Conservation (phyloP, 2,329 filamentous ascomycete species). For the Podosphaera xanthii region DNA sequence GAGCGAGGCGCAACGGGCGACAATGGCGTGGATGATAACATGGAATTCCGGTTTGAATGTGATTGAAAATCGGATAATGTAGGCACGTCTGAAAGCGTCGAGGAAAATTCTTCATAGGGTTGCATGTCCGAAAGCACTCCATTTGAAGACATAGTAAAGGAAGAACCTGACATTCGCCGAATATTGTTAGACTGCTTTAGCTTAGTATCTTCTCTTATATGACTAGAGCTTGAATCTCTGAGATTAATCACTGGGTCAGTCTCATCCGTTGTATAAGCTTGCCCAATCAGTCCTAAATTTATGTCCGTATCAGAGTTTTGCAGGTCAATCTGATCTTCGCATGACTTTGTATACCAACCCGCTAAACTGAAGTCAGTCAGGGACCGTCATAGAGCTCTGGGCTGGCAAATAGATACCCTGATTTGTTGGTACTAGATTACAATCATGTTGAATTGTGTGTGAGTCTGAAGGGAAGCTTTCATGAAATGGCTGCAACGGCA, state of each 20-base stretch:
- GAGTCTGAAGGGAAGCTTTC: constrained; percentile 27
- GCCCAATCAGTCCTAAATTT: constrained; percentile 25
- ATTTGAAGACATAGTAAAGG: constrained; percentile 48
- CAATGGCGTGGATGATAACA: constrained; percentile 47
- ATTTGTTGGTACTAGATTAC: constrained; percentile 26
- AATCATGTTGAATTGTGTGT: constrained; percentile 34
- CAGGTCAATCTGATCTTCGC: constrained; percentile 32
- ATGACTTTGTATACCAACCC: constrained; percentile 31
- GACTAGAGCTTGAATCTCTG: constrained; percentile 24
- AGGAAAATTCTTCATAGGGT: constrained; percentile 48
- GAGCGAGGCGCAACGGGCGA: constrained; percentile 50
- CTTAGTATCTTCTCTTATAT: constrained; percentile 27
- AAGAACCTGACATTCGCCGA: constrained; percentile 47
- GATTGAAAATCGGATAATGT: constrained; percentile 48
- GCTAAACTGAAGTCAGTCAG: constrained; percentile 16
- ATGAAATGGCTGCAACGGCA: constrained; percentile 21
- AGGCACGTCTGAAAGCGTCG: constrained; percentile 40
- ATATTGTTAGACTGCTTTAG: constrained; percentile 30
- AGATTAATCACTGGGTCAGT: constrained; percentile 38
- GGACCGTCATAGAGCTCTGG: constrained; percentile 4
- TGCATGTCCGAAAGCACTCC: constrained; percentile 43
- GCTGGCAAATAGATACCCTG: not conserved
- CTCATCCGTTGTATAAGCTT: constrained; percentile 39
- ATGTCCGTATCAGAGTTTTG: constrained; percentile 32
- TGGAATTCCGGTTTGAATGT: constrained; percentile 42